Percentiles rank a stretch among this genome's conserved stretches.
Conservation (phyloP, 2,329 filamentous ascomycete species). For the Scedosporium aurantiacum region DNA sequence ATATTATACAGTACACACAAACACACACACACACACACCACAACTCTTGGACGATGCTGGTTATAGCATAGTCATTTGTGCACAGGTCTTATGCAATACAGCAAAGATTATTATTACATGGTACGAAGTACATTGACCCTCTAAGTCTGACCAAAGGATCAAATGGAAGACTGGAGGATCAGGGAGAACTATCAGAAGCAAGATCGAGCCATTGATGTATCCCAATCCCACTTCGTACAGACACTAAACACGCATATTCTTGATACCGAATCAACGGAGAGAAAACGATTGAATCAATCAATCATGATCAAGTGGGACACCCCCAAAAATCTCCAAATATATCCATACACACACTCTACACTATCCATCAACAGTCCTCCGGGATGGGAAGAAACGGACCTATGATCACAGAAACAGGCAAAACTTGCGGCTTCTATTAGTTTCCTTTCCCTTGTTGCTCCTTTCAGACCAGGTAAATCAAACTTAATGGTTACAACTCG, state of each 20-base stretch:
- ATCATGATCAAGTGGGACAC: neutral
- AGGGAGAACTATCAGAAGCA: too few species aligned
- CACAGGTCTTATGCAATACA: too few species aligned
- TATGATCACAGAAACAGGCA: neutral
- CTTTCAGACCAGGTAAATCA: slow-evolving; percentile 4
- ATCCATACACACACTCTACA: neutral
- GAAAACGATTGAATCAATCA: neutral
- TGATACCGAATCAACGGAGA: neutral
- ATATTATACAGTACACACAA: neutral
- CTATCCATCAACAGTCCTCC: neutral
- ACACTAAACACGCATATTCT: neutral
- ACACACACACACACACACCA: too few species aligned
- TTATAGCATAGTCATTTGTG: too few species aligned
- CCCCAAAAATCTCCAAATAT: neutral
- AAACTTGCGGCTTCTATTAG: neutral
- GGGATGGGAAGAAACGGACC: neutral
- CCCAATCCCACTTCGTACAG: neutral
- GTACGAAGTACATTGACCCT: too few species aligned
- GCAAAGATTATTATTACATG: too few species aligned
- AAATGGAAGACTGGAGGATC: too few species aligned
- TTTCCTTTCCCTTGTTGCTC: neutral
- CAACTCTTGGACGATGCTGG: too few species aligned
- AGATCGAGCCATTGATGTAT: too few species aligned
- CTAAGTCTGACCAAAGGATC: too few species aligned
- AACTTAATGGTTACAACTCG: neutral